These are phyloP conservation scores for Scolecobasidium constrictum DNA, from an alignment of 2,329 filamentous ascomycete species.

Conservation along the genomic window DNA sequence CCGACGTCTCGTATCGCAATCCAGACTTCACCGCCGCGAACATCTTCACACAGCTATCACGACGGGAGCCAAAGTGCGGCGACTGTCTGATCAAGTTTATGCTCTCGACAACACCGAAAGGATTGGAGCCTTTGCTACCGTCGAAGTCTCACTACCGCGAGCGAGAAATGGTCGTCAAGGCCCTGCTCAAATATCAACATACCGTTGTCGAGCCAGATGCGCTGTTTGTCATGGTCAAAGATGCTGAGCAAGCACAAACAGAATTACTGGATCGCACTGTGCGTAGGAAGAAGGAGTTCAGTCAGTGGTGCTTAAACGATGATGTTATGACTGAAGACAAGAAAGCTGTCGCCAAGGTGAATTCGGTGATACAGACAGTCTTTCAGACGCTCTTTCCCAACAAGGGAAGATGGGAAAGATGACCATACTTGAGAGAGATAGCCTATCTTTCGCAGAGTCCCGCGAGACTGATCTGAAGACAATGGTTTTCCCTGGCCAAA, in stretches of 20 bases:
- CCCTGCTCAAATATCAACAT: constrained; percentile 32
- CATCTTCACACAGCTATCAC: constrained; percentile 28
- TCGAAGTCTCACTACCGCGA: constrained; percentile 20
- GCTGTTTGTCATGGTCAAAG: constrained; percentile 32
- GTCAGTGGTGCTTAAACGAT: constrained; percentile 33
- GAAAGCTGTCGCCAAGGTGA: constrained; percentile 22
- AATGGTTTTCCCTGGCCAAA: too few relatives aligned
- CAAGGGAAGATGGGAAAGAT: constrained; percentile 15
- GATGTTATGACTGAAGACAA: constrained; percentile 29
- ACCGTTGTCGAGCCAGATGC: constrained; percentile 30
- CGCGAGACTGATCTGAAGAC: too few relatives aligned
- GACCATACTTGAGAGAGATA: too few relatives aligned
- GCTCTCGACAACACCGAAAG: constrained; percentile 23
- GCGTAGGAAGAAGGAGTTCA: constrained; percentile 22
- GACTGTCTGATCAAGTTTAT: constrained; percentile 32
- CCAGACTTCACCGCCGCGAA: constrained; percentile 28
- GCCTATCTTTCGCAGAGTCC: too few relatives aligned
- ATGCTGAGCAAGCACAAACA: constrained; percentile 31
- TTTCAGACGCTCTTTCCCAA: constrained; percentile 22
- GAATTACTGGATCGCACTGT: constrained; percentile 26
- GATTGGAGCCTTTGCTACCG: constrained; percentile 28
- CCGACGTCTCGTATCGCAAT: constrained; percentile 23
- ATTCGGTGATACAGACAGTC: constrained; percentile 23
- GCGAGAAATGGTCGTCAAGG: constrained; percentile 25
- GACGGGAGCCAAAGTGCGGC: constrained; percentile 29